Evolutionary conservation across 495 filamentous ascomycete genomes (phyloP).

Genomic region (Ramalina intermedia): DNA sequence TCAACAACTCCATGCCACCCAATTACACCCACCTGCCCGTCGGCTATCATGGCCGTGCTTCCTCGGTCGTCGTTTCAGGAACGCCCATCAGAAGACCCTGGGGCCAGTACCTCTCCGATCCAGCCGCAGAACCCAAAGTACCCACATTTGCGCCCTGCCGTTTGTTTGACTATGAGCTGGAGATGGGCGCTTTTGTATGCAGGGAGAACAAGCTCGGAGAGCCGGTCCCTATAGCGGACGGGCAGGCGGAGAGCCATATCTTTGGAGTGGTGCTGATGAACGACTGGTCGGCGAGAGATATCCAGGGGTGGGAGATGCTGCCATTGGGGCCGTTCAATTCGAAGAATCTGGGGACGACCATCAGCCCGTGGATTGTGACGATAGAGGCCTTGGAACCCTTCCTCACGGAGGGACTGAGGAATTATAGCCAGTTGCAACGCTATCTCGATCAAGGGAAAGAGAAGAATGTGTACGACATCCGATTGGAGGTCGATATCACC

Average conservation of each 20-base stretch:
- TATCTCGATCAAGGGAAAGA: conserved; percentile 55
- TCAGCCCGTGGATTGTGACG: conserved; percentile 81
- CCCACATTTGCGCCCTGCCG: conserved; percentile 49
- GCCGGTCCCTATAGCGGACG: conserved; percentile 36
- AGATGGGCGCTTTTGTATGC: conserved; percentile 72
- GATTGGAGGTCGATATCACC: conserved; percentile 46
- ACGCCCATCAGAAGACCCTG: conserved; percentile 60
- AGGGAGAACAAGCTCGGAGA: conserved; percentile 51
- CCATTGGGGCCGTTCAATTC: conserved; percentile 77
- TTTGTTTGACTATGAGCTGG: conserved; percentile 74
- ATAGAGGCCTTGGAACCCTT: conserved; percentile 71
- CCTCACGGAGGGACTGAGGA: conserved; percentile 42
- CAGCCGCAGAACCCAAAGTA: conserved; percentile 41
- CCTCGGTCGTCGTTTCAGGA: conserved; percentile 62
- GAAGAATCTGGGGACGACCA: conserved; percentile 87
- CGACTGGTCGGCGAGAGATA: conserved; percentile 86
- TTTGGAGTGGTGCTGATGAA: conserved; percentile 88
- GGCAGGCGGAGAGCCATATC: conserved; percentile 58
- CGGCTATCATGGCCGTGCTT: conserved; percentile 75
- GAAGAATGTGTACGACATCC: conserved; percentile 58
- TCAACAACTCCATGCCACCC: conserved; percentile 64
- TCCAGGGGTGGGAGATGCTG: conserved; percentile 83
- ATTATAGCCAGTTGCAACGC: conserved; percentile 46
- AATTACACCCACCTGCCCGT: conserved; percentile 89
- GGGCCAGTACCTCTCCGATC: conserved; percentile 67